Evolutionary conservation across 2,329 filamentous ascomycete species (phyloP).

Genomic region (Apiospora aurea): DNA sequence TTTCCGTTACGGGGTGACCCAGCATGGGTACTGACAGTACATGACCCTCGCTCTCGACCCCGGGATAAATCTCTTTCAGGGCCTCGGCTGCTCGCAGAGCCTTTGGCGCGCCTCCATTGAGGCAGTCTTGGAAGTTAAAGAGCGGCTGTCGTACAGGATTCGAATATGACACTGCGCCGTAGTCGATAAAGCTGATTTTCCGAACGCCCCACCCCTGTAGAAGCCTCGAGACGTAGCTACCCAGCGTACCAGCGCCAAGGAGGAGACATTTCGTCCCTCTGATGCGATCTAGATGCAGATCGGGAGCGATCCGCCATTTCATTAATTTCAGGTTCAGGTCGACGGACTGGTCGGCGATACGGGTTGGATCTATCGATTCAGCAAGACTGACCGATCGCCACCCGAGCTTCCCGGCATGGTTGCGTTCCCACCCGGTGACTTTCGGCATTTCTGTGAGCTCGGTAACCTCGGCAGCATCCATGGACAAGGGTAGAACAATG

Average conservation of each 20-base stretch:
- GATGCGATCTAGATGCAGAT: slow-evolving; percentile 84
- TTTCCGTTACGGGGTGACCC: slow-evolving; percentile 84
- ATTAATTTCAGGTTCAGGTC: slow-evolving; percentile 97
- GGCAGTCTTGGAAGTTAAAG: slow-evolving; percentile 88
- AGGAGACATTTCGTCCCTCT: slow-evolving; percentile 90
- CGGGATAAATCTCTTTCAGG: slow-evolving; percentile 86
- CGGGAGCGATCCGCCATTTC: slow-evolving; percentile 96
- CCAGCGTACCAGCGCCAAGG: slow-evolving; percentile 90
- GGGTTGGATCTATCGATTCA: slow-evolving; percentile 90
- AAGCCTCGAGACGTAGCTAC: slow-evolving; percentile 91
- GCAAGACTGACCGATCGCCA: slow-evolving; percentile 82
- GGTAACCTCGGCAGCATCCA: slow-evolving; percentile 55
- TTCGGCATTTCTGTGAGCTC: slow-evolving; percentile 73
- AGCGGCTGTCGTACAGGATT: slow-evolving; percentile 96
- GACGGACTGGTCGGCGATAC: slow-evolving; percentile 90
- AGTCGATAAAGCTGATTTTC: slow-evolving; percentile 96
- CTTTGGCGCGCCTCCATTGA: slow-evolving; percentile 84
- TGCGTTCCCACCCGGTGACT: slow-evolving; percentile 94
- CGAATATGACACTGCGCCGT: slow-evolving; percentile 90
- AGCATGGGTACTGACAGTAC: slow-evolving; percentile 93
- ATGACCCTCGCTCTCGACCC: slow-evolving; percentile 82
- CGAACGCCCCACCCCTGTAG: slow-evolving; percentile 95
- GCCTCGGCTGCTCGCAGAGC: slow-evolving; percentile 81
- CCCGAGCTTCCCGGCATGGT: slow-evolving; percentile 77
- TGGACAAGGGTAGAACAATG: slow-evolving; percentile 73